Percentiles rank a stretch among this genome's conserved stretches.
These are phyloP conservation scores for Papilionanthe hybrid DNA, from an alignment of 116 monocot genomes.

Conservation along the genomic window DNA sequence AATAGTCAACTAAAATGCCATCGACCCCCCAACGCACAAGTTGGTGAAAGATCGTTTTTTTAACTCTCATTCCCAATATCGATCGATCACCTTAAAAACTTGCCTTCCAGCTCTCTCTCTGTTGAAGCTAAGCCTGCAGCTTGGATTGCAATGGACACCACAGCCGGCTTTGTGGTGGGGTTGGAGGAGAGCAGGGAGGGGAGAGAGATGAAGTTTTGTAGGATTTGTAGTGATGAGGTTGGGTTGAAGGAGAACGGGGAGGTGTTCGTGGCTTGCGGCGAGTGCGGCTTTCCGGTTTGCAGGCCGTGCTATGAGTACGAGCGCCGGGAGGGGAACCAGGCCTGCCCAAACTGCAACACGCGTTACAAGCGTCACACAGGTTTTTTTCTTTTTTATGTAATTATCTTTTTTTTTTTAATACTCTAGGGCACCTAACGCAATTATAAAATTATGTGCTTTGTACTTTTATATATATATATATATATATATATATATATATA, in stretches of 20 bases:
- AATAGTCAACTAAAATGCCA: constrained; percentile 17
- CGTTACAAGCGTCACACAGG: constrained; percentile 87
- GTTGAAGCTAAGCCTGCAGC: too few species aligned
- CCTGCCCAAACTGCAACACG: constrained; percentile 67
- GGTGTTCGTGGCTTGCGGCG: constrained; percentile 71
- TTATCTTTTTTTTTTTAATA: too few species aligned
- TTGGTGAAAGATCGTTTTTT: constrained; percentile 29
- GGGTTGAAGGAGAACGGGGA: constrained; percentile 53
- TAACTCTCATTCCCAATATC: neutral
- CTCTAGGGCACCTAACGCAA: too few species aligned
- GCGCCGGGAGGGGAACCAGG: constrained; percentile 57
- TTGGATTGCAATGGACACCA: constrained; percentile 26
- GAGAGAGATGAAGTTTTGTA: constrained; percentile 16
- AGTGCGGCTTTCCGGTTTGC: constrained; percentile 84
- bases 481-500: too few species aligned
- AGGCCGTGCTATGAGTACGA: constrained; percentile 81
- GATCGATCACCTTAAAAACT: neutral
- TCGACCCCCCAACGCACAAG: constrained; percentile 37
- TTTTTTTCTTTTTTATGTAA: too few species aligned
- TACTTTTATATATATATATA: too few species aligned
- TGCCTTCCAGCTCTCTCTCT: neutral
- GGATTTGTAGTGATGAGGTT: constrained; percentile 70
- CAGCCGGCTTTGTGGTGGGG: constrained; percentile 6
- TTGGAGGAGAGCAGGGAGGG: neutral
- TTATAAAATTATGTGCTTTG: too few species aligned